Evolutionary conservation across 1,284 basidiomycete species (phyloP).

Genomic region (Cyathus olla): DNA sequence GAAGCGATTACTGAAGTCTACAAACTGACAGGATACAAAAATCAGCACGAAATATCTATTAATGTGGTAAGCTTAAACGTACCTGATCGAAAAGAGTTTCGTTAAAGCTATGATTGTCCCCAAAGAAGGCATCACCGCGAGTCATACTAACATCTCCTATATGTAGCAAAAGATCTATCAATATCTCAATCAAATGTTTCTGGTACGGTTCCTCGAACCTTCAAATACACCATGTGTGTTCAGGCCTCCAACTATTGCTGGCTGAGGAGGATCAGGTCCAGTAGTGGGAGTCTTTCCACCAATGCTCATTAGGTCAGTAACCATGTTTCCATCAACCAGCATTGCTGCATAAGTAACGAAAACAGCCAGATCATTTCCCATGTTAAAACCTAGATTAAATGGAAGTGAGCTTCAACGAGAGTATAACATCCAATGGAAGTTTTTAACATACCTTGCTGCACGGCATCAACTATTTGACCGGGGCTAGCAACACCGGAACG

Average conservation of each 20-base stretch:
- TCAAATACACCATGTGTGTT: slow-evolving; percentile 5
- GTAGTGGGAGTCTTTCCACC: not conserved
- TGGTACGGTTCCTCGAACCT: not conserved
- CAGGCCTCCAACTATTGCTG: slow-evolving; percentile 1
- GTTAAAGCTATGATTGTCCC: slow-evolving; percentile 5
- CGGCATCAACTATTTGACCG: not conserved
- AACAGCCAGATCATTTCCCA: not conserved
- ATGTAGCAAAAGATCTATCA: no score
- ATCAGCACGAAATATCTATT: not conserved
- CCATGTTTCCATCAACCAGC: not conserved
- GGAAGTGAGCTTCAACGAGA: not conserved
- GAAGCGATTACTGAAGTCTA: not conserved
- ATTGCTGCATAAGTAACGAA: slow-evolving; percentile 4
- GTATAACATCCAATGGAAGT: not conserved
- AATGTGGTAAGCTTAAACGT: not conserved
- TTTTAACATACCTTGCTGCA: not conserved
- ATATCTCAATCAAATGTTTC: not conserved
- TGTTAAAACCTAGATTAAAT: slow-evolving; percentile 1
- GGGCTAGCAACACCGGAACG: not conserved
- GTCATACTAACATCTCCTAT: slow-evolving; percentile 3
- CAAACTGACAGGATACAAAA: not conserved
- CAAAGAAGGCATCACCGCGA: slow-evolving; percentile 4
- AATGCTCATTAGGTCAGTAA: slow-evolving; percentile 1
- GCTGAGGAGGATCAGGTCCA: slow-evolving; percentile 1
- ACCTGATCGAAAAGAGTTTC: slow-evolving; percentile 3